A percentile compares a stretch with the other conserved stretches of the same genome.
Conservation (phyloP, 176 grass and related monocot genomes). For the Panicum miliaceum region DNA sequence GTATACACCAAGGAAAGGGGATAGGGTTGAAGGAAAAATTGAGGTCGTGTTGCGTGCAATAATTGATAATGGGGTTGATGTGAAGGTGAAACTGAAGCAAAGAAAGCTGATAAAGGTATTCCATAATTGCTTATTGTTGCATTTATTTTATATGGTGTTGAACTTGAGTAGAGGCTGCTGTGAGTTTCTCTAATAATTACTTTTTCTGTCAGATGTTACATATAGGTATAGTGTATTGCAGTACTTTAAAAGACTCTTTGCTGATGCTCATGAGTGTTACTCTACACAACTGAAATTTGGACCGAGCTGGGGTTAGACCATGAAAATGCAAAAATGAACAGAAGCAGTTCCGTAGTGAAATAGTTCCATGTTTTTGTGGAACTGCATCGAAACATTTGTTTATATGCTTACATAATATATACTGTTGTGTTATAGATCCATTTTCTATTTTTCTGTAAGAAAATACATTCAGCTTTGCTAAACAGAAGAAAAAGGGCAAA, state of each 20-base stretch:
- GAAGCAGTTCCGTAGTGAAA: neutral
- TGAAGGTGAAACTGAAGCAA: constrained; percentile 83
- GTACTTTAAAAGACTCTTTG: neutral
- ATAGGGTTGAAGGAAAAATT: constrained; percentile 76
- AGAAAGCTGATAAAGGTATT: constrained; percentile 48
- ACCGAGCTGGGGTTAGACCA: neutral
- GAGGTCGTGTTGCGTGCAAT: constrained; percentile 61
- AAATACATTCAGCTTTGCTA: neutral
- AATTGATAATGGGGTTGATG: constrained; percentile 68
- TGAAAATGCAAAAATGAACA: neutral
- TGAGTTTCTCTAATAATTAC: neutral
- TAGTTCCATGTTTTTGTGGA: neutral
- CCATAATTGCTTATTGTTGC: neutral
- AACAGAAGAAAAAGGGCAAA: neutral
- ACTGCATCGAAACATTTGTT: neutral
- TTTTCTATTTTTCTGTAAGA: neutral
- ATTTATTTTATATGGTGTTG: neutral
- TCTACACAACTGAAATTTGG: neutral
- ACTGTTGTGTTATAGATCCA: neutral
- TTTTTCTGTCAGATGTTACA: neutral
- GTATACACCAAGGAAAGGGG: constrained; percentile 80
- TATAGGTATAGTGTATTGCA: neutral
- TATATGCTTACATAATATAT: neutral
- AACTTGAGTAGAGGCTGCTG: neutral
- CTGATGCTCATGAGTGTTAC: constrained; percentile 16